Evolutionary conservation across 139 green algal species (phyloP), one percentile per base, ranked within the genome.

Genomic region (Gonium pectorale): DNA sequence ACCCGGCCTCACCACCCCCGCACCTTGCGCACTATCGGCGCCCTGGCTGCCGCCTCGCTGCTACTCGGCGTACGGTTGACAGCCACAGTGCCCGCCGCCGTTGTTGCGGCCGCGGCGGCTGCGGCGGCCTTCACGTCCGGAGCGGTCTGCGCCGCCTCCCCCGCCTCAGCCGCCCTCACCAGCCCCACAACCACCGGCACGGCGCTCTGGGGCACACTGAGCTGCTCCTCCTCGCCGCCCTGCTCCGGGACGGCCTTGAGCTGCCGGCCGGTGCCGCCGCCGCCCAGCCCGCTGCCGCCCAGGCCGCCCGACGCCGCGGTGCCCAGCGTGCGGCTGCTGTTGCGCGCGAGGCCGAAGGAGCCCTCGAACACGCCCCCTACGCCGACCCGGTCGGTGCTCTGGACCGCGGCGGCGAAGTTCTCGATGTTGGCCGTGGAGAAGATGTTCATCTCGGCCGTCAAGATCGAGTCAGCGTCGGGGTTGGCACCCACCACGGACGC

Each of bases 221-320:
- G n/a, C n/a, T n/a, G 73, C 26, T 81, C 54, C 0, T 37, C 19
- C 73, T 81, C 73, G 31, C 64, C 54, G 38, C 54, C 56, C 56
- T 70, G 73, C 73, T 81, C 73, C 3, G 73, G 73, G 33, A 81
- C 73, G 54, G 38, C 73, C 8, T 49, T 71, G 11, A 71, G 64
- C 35, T 11, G 11, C 13, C 64, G 64, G 8, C 62, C 19, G 62
- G 62, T 64, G 6, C 29, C 29, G 56, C 9, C 63, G 7, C 35
- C 6, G 38, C 66, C 66, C 66, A 33, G 38, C 38, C 35, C 17
- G 26, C 33, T 38, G 8, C n/a, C n/a, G n/a, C 43, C 41, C 68
- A 59, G 29, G 27, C 64, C 33, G 67, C 67, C 21, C 49, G 49
- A 56, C 49, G 43, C 29, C 5, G 27, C 19, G 13, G 27, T 77